Conservation (phyloP, 1,284 basidiomycete genomes). For the Xerocomus nothofagi region DNA sequence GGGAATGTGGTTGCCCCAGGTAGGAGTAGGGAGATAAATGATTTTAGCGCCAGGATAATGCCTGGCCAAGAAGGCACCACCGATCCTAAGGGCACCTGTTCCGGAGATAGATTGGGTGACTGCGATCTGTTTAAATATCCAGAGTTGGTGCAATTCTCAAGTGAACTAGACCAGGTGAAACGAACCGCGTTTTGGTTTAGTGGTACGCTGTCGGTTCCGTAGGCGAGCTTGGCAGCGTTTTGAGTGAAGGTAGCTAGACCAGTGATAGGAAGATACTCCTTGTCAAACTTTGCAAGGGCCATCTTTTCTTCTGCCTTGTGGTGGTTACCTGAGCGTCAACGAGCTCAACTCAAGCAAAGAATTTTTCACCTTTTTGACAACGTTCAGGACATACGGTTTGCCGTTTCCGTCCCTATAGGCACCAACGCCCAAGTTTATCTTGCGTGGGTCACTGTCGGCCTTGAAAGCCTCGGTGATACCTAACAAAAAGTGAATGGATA, state of each 20-base stretch:
- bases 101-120: slow-evolving; percentile 97
- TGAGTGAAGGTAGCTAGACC: slow-evolving; percentile 88
- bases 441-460: slow-evolving; percentile 85
- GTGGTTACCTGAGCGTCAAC: slow-evolving; percentile 8
- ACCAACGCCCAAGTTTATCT: slow-evolving; percentile 97
- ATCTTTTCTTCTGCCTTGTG: slow-evolving; percentile 82
- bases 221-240: slow-evolving; percentile 89
- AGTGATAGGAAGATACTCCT: slow-evolving; percentile 98
- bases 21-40: slow-evolving; percentile 92
- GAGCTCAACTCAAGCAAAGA: slow-evolving; percentile 15
- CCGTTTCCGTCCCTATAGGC: slow-evolving; percentile 93
- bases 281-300: slow-evolving; percentile 74
- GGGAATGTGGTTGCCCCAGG: slow-evolving; percentile 97
- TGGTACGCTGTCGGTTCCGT: slow-evolving; percentile 80
- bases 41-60: slow-evolving; percentile 88
- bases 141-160: background rate
- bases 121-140: slow-evolving; percentile 65
- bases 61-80: slow-evolving; percentile 88
- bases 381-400: slow-evolving; percentile 92
- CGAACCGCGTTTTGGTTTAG: slow-evolving; percentile 76
- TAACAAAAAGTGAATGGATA: slow-evolving; percentile 22
- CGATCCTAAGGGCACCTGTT: slow-evolving; percentile 96
- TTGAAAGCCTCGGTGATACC: slow-evolving; percentile 95
- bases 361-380: slow-evolving; percentile 87
- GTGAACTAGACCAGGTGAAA: slow-evolving; percentile 20